Percentiles rank a stretch among this genome's conserved stretches.
phyloP scores from a whole-genome alignment of 1,139 yeast genomes.

The Geotrichum klebahnii region DNA sequence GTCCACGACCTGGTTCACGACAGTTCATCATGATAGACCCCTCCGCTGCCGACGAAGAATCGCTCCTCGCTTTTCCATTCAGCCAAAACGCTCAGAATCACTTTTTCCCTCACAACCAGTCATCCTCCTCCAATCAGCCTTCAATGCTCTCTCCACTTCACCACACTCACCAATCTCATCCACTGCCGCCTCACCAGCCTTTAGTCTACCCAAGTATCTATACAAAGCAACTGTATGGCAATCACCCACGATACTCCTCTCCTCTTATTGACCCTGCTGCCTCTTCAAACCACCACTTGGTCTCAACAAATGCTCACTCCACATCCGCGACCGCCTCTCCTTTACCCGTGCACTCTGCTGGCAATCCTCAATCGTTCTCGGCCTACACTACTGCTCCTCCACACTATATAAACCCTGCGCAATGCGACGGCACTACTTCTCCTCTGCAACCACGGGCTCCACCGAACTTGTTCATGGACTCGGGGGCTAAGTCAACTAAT shows the following conservation, averaged over 20 bases:
- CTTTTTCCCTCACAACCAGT: slow-evolving; percentile 3
- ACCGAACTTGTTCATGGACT: slow-evolving; percentile 10
- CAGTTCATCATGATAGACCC: slow-evolving; percentile 4
- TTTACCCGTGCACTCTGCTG: not conserved
- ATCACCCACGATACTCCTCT: slow-evolving; percentile 7
- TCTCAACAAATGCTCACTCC: not conserved
- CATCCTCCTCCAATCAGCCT: not conserved
- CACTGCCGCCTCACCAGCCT: not conserved
- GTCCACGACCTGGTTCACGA: not conserved
- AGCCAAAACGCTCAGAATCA: slow-evolving; percentile 4
- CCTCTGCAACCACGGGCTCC: slow-evolving; percentile 9
- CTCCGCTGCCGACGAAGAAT: slow-evolving; percentile 11
- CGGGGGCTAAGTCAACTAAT: not conserved
- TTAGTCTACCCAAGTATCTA: slow-evolving; percentile 3
- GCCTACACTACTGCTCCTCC: slow-evolving; percentile 12
- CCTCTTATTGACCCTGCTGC: not conserved
- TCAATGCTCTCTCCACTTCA: not conserved
- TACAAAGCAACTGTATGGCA: slow-evolving; percentile 7
- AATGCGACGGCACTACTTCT: not conserved
- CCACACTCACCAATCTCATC: slow-evolving; percentile 5
- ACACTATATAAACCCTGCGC: not conserved
- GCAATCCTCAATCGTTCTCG: not conserved
- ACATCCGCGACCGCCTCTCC: slow-evolving; percentile 5
- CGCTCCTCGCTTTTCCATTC: slow-evolving; percentile 12
- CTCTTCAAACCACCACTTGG: not conserved